phyloP scores from a whole-genome alignment of 805 yeast genomes.

The Starmerella sp. region DNA sequence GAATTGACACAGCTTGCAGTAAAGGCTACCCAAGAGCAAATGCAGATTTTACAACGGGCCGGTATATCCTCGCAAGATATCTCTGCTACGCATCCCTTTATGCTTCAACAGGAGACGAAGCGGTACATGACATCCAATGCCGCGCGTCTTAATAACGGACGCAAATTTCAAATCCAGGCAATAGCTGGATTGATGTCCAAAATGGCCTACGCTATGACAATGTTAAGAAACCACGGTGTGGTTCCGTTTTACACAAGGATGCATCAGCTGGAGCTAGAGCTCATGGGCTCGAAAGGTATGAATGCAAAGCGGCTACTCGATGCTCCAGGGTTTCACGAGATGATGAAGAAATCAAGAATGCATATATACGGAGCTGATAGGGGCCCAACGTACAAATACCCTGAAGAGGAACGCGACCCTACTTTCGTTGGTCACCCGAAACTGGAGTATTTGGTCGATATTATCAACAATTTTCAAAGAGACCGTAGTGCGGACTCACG shows the following conservation, averaged over 20 bases:
- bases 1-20: conserved; percentile 45
- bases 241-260: conserved; percentile 58
- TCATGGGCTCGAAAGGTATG: conserved; percentile 23
- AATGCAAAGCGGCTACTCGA: conserved; percentile 53
- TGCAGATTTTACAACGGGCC: conserved; percentile 51
- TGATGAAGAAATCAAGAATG: conserved; percentile 38
- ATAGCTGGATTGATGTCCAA: conserved; percentile 48
- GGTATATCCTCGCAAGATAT: conserved; percentile 61
- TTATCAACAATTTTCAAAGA: conserved; percentile 45
- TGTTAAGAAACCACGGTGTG: conserved; percentile 70
- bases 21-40: conserved; percentile 55
- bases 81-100: conserved; percentile 29
- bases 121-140: conserved; percentile 27
- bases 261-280: conserved; percentile 38
- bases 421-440: conserved; percentile 59
- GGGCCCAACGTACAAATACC: conserved; percentile 13
- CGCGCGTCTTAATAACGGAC: conserved; percentile 17
- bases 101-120: conserved; percentile 52
- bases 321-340: conserved; percentile 37
- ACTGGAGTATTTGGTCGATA: conserved; percentile 45
- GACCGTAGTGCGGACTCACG: conserved; percentile 37
- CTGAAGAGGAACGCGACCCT: conserved; percentile 6
- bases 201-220: conserved; percentile 45
- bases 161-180: conserved; percentile 23
- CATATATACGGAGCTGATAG: conserved; percentile 29